Percentiles rank a stretch among this genome's conserved stretches.
Conservation (phyloP, 768 basidiomycete genomes). For the Boletus rubroflammeus region DNA sequence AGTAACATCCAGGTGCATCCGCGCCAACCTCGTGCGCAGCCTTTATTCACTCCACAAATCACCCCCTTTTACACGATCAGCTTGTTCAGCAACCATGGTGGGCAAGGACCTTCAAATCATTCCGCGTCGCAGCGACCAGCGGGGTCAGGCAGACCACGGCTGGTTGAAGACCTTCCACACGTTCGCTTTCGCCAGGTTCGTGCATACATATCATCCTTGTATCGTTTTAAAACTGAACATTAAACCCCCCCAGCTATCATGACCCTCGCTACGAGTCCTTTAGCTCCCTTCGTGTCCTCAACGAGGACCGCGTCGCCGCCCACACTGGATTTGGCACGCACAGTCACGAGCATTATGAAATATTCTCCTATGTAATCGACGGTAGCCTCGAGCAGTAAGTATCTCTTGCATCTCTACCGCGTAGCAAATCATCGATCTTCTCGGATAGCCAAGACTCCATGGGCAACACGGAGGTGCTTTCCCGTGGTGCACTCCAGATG, state of each 20-base stretch:
- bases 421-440: background rate
- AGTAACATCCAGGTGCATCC: background rate
- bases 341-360: slow-evolving; percentile 82
- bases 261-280: slow-evolving; percentile 55
- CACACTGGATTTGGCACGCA: slow-evolving; percentile 83
- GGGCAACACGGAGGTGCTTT: slow-evolving; percentile 86
- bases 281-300: slow-evolving; percentile 82
- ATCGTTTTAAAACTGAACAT: slow-evolving; percentile 13
- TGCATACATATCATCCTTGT: slow-evolving; percentile 10
- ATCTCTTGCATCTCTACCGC: background rate
- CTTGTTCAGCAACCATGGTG: background rate
- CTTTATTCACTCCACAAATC: background rate
- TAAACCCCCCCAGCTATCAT: slow-evolving; percentile 46
- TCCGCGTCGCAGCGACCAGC: slow-evolving; percentile 55
- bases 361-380: slow-evolving; percentile 81
- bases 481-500: slow-evolving; percentile 86
- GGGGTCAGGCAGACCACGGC: slow-evolving; percentile 74
- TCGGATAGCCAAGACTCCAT: slow-evolving; percentile 76
- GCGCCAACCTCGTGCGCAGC: background rate
- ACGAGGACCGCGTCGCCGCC: slow-evolving; percentile 84
- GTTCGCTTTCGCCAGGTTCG: slow-evolving; percentile 70
- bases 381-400: slow-evolving; percentile 81
- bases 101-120: slow-evolving; percentile 34
- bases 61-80: background rate
- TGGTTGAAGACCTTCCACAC: slow-evolving; percentile 90